Evolutionary conservation across 1,284 basidiomycete genomes (phyloP).

Genomic region (Ceratobasidium sp.): DNA sequence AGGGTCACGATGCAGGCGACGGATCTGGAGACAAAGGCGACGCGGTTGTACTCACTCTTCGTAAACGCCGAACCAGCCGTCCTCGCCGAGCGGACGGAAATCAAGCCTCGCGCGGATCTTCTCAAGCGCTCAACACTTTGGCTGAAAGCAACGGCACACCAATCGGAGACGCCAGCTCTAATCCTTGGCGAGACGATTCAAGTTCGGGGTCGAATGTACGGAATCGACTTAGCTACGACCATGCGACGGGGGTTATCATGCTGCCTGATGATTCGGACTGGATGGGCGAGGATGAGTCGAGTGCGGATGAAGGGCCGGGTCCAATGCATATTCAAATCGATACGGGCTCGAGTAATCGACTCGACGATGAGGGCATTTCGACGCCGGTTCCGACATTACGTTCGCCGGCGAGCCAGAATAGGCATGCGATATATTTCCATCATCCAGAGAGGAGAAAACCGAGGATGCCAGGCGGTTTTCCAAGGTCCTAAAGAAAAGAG

Average conservation of each 20-base stretch:
- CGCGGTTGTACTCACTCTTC: constrained; percentile 80
- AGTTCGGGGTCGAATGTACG: constrained; percentile 54
- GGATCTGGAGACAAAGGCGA: constrained; percentile 63
- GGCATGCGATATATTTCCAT: constrained; percentile 79
- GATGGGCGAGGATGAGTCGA: constrained; percentile 67
- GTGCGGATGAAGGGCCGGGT: constrained; percentile 56
- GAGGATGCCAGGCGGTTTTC: constrained; percentile 69
- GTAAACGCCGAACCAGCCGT: constrained; percentile 52
- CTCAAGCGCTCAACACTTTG: not conserved
- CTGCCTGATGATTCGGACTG: constrained; percentile 83
- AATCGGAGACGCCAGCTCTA: constrained; percentile 24
- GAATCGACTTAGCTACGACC: constrained; percentile 82
- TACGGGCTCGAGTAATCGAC: constrained; percentile 39
- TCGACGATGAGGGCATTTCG: constrained; percentile 43
- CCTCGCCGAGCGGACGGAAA: constrained; percentile 12
- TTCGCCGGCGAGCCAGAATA: constrained; percentile 51
- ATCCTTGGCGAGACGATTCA: constrained; percentile 47
- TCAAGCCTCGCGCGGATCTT: constrained; percentile 30
- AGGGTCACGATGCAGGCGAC: constrained; percentile 63
- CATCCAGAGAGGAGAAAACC: constrained; percentile 77
- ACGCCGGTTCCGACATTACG: constrained; percentile 33
- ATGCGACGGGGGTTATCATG: constrained; percentile 85
- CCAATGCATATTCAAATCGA: constrained; percentile 35
- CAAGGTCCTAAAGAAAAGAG: constrained; percentile 43
- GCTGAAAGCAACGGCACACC: constrained; percentile 46